These are phyloP conservation scores for Pichia sp. DNA, from an alignment of 1,139 yeast species.

Conservation along the genomic window DNA sequence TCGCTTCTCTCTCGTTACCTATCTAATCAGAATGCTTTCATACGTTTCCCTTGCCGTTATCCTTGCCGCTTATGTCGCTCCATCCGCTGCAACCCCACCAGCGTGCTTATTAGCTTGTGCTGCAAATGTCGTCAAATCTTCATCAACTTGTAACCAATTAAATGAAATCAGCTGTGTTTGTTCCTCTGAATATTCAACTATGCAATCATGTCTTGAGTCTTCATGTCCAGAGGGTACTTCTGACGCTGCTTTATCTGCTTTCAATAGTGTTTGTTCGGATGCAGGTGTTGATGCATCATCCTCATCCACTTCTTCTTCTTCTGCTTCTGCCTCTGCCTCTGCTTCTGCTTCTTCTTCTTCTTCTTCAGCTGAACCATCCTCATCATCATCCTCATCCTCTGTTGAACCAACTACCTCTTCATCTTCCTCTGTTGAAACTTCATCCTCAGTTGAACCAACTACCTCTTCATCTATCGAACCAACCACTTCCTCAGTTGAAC, in stretches of 20 bases:
- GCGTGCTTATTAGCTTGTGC: slow-evolving; percentile 90
- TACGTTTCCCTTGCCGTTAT: slow-evolving; percentile 12
- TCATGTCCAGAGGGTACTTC: slow-evolving; percentile 61
- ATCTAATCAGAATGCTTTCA: slow-evolving; percentile 9
- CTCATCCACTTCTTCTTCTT: slow-evolving; percentile 13
- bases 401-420: slow-evolving; percentile 17
- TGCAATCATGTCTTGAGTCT: slow-evolving; percentile 54
- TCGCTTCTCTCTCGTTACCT: background rate
- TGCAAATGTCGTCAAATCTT: slow-evolving; percentile 53
- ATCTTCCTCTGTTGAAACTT: background rate
- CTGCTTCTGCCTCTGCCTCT: slow-evolving; percentile 15
- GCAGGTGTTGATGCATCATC: slow-evolving; percentile 28
- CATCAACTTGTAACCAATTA: slow-evolving; percentile 49
- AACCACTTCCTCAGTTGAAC: slow-evolving; percentile 6
- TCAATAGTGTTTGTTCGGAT: slow-evolving; percentile 47
- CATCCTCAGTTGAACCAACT: slow-evolving; percentile 11
- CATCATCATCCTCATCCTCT: slow-evolving; percentile 10
- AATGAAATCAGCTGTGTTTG: slow-evolving; percentile 64
- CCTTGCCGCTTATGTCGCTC: slow-evolving; percentile 36
- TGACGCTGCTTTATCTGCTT: slow-evolving; percentile 50
- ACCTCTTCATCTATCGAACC: slow-evolving; percentile 11
- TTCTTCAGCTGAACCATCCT: slow-evolving; percentile 13
- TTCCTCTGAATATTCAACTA: slow-evolving; percentile 41
- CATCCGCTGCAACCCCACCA: slow-evolving; percentile 69
- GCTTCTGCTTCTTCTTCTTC: slow-evolving; percentile 15